Percentiles rank a stretch among this genome's conserved stretches.
Conservation (phyloP, 179 eudicot species). For the Sideroxylon spinosum region DNA sequence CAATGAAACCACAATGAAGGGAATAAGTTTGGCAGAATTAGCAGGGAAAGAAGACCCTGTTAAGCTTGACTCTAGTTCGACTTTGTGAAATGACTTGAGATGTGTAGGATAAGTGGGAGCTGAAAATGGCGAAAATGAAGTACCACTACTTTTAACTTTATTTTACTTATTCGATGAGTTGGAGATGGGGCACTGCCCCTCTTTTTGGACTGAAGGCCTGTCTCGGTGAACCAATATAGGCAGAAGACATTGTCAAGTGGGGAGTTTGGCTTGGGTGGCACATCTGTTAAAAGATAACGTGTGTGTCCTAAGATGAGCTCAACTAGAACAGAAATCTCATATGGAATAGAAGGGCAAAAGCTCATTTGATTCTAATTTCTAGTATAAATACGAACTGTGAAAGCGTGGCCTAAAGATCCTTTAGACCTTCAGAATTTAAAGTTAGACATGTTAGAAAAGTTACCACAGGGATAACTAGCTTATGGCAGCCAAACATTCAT, state of each 20-base stretch:
- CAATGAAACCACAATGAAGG: no score
- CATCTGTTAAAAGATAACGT: conserved; percentile 70
- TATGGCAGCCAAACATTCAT: background rate
- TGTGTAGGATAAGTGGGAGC: conserved; percentile 36
- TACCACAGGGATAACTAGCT: conserved; percentile 54
- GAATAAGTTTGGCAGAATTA: no score
- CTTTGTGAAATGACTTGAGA: conserved; percentile 19
- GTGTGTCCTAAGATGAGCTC: conserved; percentile 85
- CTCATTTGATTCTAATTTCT: conserved; percentile 89
- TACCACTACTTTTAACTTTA: conserved; percentile 55
- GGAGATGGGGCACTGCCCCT: conserved; percentile 34
- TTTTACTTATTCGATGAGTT: conserved; percentile 48
- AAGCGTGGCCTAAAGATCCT: conserved; percentile 92
- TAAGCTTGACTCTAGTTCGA: no score
- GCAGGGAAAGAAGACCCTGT: no score
- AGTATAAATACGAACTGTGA: conserved; percentile 84
- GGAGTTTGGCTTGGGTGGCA: conserved; percentile 62
- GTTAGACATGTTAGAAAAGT: conserved; percentile 76
- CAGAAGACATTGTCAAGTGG: conserved; percentile 53
- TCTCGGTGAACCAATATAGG: no score
- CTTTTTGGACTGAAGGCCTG: no score
- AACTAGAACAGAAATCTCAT: conserved; percentile 84
- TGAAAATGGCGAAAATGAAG: conserved; percentile 18
- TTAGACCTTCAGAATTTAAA: conserved; percentile 73
- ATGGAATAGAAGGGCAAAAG: conserved; percentile 92